phyloP scores from a whole-genome alignment of 768 basidiomycete genomes.

The Termitomyces sp. region DNA sequence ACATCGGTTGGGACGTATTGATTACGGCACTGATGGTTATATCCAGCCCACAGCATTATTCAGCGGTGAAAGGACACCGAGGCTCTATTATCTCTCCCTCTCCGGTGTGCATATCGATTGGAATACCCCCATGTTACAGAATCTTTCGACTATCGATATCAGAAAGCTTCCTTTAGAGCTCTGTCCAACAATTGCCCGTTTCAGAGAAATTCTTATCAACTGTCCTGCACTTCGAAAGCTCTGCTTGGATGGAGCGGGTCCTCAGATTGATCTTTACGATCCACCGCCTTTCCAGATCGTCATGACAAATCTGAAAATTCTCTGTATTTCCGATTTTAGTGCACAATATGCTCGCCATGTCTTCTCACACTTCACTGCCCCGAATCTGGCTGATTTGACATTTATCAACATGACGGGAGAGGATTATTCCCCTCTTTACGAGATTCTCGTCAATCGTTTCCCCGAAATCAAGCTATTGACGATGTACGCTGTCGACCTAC shows the following conservation, averaged over 20 bases:
- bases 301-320: slow-evolving; percentile 42
- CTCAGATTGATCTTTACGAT: slow-evolving; percentile 26
- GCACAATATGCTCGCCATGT: slow-evolving; percentile 41
- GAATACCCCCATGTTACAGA: slow-evolving; percentile 36
- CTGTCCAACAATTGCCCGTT: slow-evolving; percentile 42
- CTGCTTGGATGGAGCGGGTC: slow-evolving; percentile 59
- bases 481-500: slow-evolving; percentile 38
- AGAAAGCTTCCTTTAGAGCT: slow-evolving; percentile 51
- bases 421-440: slow-evolving; percentile 46
- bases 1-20: slow-evolving; percentile 49
- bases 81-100: slow-evolving; percentile 45
- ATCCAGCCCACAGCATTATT: slow-evolving; percentile 36
- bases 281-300: slow-evolving; percentile 28
- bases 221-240: slow-evolving; percentile 50
- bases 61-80: slow-evolving; percentile 39
- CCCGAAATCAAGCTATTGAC: slow-evolving; percentile 51
- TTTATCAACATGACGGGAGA: slow-evolving; percentile 46
- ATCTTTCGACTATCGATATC: slow-evolving; percentile 62
- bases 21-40: slow-evolving; percentile 29
- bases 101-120: slow-evolving; percentile 63
- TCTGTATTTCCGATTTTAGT: slow-evolving; percentile 55
- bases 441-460: slow-evolving; percentile 39
- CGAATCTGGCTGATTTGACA: slow-evolving; percentile 51
- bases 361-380: slow-evolving; percentile 45
- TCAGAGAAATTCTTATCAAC: slow-evolving; percentile 43